Conservation (phyloP, 441 rosid species). For the Aleurites moluccanus region DNA sequence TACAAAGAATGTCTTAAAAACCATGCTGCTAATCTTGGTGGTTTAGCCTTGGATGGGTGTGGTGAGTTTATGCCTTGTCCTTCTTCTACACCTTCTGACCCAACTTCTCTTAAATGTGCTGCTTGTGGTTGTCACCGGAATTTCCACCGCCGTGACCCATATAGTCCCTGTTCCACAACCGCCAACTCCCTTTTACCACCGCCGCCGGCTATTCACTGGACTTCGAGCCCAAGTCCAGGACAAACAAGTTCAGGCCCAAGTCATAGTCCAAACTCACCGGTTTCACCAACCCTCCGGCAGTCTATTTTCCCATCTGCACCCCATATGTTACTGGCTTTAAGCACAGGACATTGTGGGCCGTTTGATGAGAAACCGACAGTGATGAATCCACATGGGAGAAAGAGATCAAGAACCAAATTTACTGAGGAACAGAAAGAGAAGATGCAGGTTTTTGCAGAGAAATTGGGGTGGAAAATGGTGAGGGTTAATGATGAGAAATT, state of each 20-base stretch:
- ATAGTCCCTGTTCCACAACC: constrained; percentile 18
- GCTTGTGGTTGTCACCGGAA: constrained; percentile 83
- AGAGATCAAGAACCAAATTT: constrained; percentile 41
- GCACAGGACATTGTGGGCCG: constrained; percentile 28
- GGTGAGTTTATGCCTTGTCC: constrained; percentile 65
- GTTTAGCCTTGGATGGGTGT: constrained; percentile 65
- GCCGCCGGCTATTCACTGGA: constrained; percentile 24
- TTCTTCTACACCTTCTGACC: constrained; percentile 30
- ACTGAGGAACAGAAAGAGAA: constrained; percentile 52
- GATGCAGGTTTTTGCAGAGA: constrained; percentile 57
- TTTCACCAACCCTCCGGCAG: constrained; percentile 41
- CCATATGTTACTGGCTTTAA: constrained; percentile 41
- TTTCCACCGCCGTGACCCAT: constrained; percentile 58
- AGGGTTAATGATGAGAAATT: constrained; percentile 38
- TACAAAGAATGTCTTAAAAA: constrained; percentile 83
- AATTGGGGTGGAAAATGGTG: constrained; percentile 57
- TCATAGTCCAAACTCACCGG: constrained; percentile 36
- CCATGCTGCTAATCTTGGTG: constrained; percentile 73
- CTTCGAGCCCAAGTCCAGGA: constrained; percentile 43
- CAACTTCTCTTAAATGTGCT: constrained; percentile 59
- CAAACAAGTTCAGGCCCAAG: constrained; percentile 33
- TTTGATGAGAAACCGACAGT: constrained; percentile 23
- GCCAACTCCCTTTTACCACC: constrained; percentile 16
- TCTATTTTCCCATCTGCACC: constrained; percentile 50
- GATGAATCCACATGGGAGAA: constrained; percentile 22